Evolutionary conservation across 140 eudicot species (phyloP), one percentile per base, ranked within the genome.

Genomic region (Cichorium intybus): DNA sequence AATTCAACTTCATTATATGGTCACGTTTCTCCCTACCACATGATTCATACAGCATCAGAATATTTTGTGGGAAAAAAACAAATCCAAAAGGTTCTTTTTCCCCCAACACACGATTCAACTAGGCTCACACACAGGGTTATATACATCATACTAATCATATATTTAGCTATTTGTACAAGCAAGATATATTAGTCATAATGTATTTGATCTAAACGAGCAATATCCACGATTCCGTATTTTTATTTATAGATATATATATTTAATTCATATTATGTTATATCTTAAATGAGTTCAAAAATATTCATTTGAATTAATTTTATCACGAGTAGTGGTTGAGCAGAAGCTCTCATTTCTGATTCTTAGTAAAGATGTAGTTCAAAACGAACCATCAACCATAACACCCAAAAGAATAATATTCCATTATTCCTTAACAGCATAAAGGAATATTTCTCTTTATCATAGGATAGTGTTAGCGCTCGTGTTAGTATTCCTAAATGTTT

Each of bases 1-100:
- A 4, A 15, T 22, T 22, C 12, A 41, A 61, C n/a, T 41, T 61
- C 22, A 61, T 37, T 9, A 23, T 61, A 22, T 14, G 64, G 65
- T 33, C 65, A 59, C 10, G 50, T 60, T 61, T 23, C 17, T 41
- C 67, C 15, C 5, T n/a, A 39, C 67, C 67, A 61, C 67, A 39
- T 41, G 67, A 61, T 61, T 23, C 22, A 39, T 60, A 21, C 51
- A 60, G 14, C 17, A 15, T 20, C 26, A 37, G 66, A 60, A 60
- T 60, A 24, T 61, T 10, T 39, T 61, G 23, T 27, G 7, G 20
- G 34, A 4, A 51, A 22, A 22, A 51, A 22, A 0, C 11, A 21
- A 51, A 9, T 9, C 3, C 20, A 54, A 24, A 37, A 37, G 23
- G 45, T 57, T 58, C 3, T 9, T 22, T 24, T 5, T 2, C 33